These are phyloP conservation scores for Exophiala lecanii-corni DNA, from an alignment of 2,329 filamentous ascomycete species.

Conservation along the genomic window DNA sequence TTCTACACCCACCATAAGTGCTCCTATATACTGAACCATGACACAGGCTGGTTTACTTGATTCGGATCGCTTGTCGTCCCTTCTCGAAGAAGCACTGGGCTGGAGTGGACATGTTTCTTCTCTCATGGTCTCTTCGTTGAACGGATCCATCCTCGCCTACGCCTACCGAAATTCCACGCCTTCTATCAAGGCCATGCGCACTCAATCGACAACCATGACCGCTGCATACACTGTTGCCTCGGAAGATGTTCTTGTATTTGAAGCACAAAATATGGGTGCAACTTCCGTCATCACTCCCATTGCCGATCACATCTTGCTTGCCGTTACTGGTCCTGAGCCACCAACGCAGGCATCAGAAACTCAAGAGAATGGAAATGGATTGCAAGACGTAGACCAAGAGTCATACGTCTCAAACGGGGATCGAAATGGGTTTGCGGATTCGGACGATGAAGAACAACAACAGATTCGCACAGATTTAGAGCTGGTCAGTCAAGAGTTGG, in stretches of 20 bases:
- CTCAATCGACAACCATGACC: slow-evolving; percentile 26
- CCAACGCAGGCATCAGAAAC: slow-evolving; percentile 2
- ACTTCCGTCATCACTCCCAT: slow-evolving; percentile 25
- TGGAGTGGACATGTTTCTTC: slow-evolving; percentile 26
- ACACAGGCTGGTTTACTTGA: slow-evolving; percentile 24
- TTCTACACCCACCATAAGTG: too few relatives aligned
- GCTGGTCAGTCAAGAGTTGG: slow-evolving; percentile 23
- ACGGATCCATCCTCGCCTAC: slow-evolving; percentile 27
- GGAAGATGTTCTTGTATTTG: slow-evolving; percentile 26
- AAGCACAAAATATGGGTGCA: slow-evolving; percentile 25
- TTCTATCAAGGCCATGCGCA: slow-evolving; percentile 25
- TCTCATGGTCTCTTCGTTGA: slow-evolving; percentile 26
- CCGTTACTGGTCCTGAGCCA: slow-evolving; percentile 25
- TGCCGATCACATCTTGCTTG: slow-evolving; percentile 25
- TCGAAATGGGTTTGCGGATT: slow-evolving; percentile 1
- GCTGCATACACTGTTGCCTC: slow-evolving; percentile 26
- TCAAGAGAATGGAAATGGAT: slow-evolving; percentile 3
- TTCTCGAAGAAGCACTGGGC: slow-evolving; percentile 24
- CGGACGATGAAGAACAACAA: slow-evolving; percentile 14
- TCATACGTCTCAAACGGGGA: neutral
- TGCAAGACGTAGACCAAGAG: slow-evolving; percentile 8
- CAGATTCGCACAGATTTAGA: slow-evolving; percentile 24
- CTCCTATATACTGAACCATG: too few relatives aligned
- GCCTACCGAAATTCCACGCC: slow-evolving; percentile 22
- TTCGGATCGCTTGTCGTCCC: slow-evolving; percentile 22